These are phyloP conservation scores for Boehmeria nivea DNA, from an alignment of 306 rosid genomes.

Conservation along the genomic window DNA sequence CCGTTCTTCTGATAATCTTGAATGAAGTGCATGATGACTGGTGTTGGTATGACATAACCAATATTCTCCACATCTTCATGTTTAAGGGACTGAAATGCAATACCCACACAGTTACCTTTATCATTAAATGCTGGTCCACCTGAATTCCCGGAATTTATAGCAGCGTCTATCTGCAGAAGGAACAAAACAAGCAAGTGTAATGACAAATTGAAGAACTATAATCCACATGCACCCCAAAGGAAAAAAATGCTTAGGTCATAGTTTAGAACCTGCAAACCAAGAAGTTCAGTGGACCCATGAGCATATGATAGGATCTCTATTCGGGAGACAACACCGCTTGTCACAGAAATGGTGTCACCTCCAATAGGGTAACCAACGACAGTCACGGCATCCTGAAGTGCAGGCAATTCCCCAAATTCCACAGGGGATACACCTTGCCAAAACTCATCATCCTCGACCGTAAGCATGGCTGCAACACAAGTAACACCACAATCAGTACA, in stretches of 20 bases:
- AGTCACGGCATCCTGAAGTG: conserved; percentile 90
- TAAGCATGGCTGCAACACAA: conserved; percentile 71
- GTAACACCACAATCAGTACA: background rate
- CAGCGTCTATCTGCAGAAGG: conserved; percentile 81
- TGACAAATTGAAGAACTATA: background rate
- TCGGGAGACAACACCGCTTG: conserved; percentile 93
- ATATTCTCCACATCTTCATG: conserved; percentile 90
- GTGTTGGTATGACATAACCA: conserved; percentile 97
- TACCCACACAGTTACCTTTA: conserved; percentile 90
- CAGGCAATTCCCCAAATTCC: conserved; percentile 78
- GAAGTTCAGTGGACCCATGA: conserved; percentile 94
- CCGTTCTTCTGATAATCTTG: conserved; percentile 84
- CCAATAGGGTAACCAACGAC: conserved; percentile 99
- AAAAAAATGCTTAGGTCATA: background rate
- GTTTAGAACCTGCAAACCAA: conserved; percentile 79
- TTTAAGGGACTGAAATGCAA: conserved; percentile 97
- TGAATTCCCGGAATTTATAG: conserved; percentile 94
- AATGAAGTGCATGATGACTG: conserved; percentile 89
- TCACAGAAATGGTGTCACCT: conserved; percentile 94
- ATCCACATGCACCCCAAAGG: too few species aligned
- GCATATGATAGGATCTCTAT: conserved; percentile 92
- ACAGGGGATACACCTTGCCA: conserved; percentile 90
- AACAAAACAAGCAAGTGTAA: conserved; percentile 16
- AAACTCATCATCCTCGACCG: conserved; percentile 85
- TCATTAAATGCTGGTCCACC: conserved; percentile 98